A percentile compares a stretch with the other conserved stretches of the same genome.
Evolutionary conservation across 1,284 basidiomycete genomes (phyloP).

Genomic region (Puccinia novopanici): DNA sequence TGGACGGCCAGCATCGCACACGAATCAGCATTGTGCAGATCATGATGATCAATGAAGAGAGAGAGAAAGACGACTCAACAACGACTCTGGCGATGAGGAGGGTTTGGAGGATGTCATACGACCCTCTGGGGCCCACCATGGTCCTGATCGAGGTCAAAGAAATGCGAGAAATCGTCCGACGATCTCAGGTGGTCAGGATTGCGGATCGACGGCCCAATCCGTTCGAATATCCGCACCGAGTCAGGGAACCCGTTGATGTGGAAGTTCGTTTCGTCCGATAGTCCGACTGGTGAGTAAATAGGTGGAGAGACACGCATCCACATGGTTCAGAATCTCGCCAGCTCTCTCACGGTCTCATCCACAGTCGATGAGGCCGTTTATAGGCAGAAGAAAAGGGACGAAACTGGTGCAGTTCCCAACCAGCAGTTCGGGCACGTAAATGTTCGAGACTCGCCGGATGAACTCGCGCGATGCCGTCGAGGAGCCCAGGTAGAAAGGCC

Average conservation of each 20-base stretch:
- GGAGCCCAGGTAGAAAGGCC: background rate
- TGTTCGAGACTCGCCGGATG: background rate
- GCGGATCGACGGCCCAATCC: background rate
- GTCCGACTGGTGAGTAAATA: background rate
- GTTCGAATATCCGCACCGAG: constrained; percentile 13
- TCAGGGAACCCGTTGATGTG: background rate
- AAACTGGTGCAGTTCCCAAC: constrained; percentile 19
- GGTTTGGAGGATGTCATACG: constrained; percentile 3
- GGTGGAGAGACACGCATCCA: background rate
- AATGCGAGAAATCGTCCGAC: background rate
- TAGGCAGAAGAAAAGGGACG: background rate
- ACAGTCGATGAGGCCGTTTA: too few species aligned
- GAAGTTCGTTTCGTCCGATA: background rate
- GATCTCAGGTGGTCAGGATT: constrained; percentile 8
- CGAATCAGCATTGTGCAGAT: background rate
- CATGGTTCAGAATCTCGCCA: background rate
- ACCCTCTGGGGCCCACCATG: background rate
- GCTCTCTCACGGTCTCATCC: background rate
- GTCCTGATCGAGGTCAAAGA: constrained; percentile 6
- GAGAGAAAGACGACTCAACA: background rate
- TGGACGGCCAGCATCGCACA: background rate
- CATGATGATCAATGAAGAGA: too few species aligned
- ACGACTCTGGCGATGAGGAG: background rate
- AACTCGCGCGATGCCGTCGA: background rate
- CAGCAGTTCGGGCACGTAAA: constrained; percentile 24